These are phyloP conservation scores for Candida gigantensis DNA, from an alignment of 1,139 yeast genomes.

Conservation along the genomic window DNA sequence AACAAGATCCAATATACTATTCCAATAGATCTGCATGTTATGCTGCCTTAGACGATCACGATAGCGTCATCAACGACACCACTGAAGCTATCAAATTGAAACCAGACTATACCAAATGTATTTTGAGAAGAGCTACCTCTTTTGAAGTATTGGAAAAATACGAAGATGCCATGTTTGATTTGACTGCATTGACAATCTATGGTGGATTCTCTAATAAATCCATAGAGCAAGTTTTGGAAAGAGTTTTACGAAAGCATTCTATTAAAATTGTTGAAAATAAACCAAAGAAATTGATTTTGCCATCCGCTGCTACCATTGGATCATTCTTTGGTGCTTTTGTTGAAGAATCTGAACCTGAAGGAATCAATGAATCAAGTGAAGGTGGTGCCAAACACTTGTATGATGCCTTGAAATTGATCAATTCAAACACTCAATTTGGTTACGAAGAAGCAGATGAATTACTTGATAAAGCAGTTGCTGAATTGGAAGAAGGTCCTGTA, in stretches of 20 bases:
- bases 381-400: constrained; percentile 64
- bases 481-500: constrained; percentile 44
- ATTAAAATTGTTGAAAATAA: constrained; percentile 64
- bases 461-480: constrained; percentile 66
- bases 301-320: constrained; percentile 81
- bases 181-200: constrained; percentile 77
- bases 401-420: constrained; percentile 66
- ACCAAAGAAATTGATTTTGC: constrained; percentile 60
- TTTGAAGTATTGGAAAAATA: constrained; percentile 78
- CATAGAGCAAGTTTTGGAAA: constrained; percentile 80
- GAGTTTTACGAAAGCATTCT: constrained; percentile 80
- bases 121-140: constrained; percentile 77
- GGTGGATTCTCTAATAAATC: constrained; percentile 80
- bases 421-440: constrained; percentile 65
- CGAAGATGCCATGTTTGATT: constrained; percentile 87
- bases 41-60: constrained; percentile 75
- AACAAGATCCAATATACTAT: constrained; percentile 82
- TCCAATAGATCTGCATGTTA: constrained; percentile 96
- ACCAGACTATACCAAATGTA: constrained; percentile 89
- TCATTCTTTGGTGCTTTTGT: constrained; percentile 83
- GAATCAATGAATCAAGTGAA: constrained; percentile 48
- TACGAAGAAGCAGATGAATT: constrained; percentile 74
- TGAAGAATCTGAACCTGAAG: constrained; percentile 47
- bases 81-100: constrained; percentile 81
- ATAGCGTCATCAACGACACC: constrained; percentile 84